Evolutionary conservation across 345 rosid genomes (phyloP), one percentile per base, ranked within the genome.

Genomic region (Eucalyptus tenuipes): DNA sequence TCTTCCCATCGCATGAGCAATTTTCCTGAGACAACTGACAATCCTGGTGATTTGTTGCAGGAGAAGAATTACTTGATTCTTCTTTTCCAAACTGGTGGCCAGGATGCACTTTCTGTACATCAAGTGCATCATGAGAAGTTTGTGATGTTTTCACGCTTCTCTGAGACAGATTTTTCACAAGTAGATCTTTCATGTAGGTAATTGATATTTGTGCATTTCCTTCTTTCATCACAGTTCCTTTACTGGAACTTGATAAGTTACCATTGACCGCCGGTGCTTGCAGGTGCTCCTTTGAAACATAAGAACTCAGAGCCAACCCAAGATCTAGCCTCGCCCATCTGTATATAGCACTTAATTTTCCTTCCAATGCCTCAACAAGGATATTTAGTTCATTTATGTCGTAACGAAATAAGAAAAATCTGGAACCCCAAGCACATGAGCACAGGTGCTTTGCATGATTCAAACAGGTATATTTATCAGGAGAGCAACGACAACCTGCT

Each of bases 251-350:
- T 87, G 94, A 89, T 75, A 93, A 57, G n/a, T 92, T 94, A 92
- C 88, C 91, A 40, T 88, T 89, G 53, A 13, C 42, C 37, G 88
- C 92, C 24, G 90, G 90, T 24, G 64, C 45, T 82, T 89, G 92
- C 85, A 85, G 82, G 53, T 90, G 95, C 90, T 90, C 95, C 85
- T 89, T 94, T 29, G 95, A 89, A 88, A 92, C 59, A 20, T 88
- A 89, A 71, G 96, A 94, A 91, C 95, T 93, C 91, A 97, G 92
- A 88, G 98, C 96, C 85, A 98, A 92, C 87, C 99, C 99, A 90
- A 98, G 97, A 94, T 97, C 99, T 50, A 93, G 95, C 92, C 93
- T 95, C n/a, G 99, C 99, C 99, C 99, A 98, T 93, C 98, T 93
- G 92, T 97, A 98, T 45, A 98, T 94, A 86, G 99, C 95, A 92